A percentile compares a stretch with the other conserved stretches of the same genome.
phyloP scores from a whole-genome alignment of 331 rosid genomes.

The Malus hybrid region DNA sequence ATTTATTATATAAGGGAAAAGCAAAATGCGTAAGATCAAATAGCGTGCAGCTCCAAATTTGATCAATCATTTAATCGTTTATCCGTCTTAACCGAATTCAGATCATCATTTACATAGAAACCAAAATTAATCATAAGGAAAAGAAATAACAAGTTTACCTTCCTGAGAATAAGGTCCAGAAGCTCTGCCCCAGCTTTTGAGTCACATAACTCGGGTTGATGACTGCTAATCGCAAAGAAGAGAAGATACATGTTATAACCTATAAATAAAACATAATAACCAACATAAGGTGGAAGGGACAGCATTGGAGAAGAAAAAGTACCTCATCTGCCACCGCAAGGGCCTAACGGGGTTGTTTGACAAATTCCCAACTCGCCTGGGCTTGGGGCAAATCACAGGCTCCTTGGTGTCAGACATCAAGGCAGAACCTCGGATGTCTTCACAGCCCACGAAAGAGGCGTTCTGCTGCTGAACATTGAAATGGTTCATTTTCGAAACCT shows the following conservation, averaged over 20 bases:
- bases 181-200: conserved; percentile 84
- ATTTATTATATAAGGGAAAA: not conserved
- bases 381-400: conserved; percentile 71
- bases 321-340: conserved; percentile 64
- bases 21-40: not conserved
- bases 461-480: conserved; percentile 61
- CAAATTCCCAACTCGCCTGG: conserved; percentile 60
- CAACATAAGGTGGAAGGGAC: not conserved
- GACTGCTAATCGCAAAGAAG: conserved; percentile 20
- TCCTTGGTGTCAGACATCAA: conserved; percentile 43
- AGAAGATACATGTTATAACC: not conserved
- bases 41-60: not conserved
- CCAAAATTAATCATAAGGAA: not conserved
- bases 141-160: conserved; percentile 20
- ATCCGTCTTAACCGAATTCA: not conserved
- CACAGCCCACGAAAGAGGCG: conserved; percentile 52
- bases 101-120: not conserved
- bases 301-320: not conserved
- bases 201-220: conserved; percentile 48
- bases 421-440: conserved; percentile 48
- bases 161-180: conserved; percentile 62
- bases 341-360: conserved; percentile 37
- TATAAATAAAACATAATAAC: not conserved
- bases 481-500: conserved; percentile 51
- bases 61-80: not conserved